phyloP scores from a whole-genome alignment of 148 eudicot genomes.

The Rhododendron griersonianum region DNA sequence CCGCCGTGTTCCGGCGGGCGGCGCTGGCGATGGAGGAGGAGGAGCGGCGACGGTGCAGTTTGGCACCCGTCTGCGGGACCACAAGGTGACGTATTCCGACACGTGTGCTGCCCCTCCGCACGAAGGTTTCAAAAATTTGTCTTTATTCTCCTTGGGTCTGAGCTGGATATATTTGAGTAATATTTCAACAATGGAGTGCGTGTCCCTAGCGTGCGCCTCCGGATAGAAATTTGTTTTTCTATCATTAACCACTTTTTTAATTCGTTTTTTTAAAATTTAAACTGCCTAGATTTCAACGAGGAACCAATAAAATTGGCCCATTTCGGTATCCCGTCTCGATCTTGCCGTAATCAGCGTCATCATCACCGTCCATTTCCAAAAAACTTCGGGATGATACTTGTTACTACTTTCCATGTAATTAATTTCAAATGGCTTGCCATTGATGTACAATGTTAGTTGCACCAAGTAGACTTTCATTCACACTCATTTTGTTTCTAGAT shows the following conservation, averaged over 20 bases:
- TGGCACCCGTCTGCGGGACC: conserved; percentile 44
- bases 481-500: neutral
- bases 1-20: conserved; percentile 56
- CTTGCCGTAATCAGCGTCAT: conserved; percentile 10
- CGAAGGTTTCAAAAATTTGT: conserved; percentile 10
- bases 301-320: conserved; percentile 17
- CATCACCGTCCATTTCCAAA: conserved; percentile 2
- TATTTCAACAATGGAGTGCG: conserved; percentile 19
- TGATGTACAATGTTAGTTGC: neutral
- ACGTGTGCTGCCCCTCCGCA: neutral
- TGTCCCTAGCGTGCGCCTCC: conserved; percentile 34
- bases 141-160: conserved; percentile 10
- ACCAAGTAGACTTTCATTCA: neutral
- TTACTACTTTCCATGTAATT: neutral
- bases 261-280: neutral
- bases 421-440: neutral
- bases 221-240: conserved; percentile 25
- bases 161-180: conserved; percentile 2
- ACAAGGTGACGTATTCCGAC: conserved; percentile 24
- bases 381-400: neutral
- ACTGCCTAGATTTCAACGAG: conserved; percentile 14
- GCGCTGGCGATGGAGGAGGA: conserved; percentile 20
- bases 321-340: conserved; percentile 14
- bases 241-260: neutral
- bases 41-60: conserved; percentile 23